Evolutionary conservation across 2,329 filamentous ascomycete genomes (phyloP).

Genomic region (Rutstroemia sp.): DNA sequence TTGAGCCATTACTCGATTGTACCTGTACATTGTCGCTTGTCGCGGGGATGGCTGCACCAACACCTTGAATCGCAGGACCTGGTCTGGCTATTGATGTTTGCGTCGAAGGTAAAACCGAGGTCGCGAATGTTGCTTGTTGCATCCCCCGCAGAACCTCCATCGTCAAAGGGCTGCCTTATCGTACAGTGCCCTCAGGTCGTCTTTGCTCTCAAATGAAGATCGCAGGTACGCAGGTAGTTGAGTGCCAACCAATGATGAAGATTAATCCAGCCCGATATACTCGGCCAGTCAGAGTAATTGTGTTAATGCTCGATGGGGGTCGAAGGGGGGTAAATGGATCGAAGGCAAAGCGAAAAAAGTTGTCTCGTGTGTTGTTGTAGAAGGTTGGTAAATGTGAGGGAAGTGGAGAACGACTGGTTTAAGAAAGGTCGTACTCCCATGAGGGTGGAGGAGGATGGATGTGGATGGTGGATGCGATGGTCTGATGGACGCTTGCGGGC

Average conservation of each 20-base stretch:
- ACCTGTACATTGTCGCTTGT: background rate
- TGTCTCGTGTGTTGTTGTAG: slow-evolving; percentile 2
- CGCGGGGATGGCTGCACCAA: background rate
- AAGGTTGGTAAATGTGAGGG: background rate
- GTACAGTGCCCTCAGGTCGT: background rate
- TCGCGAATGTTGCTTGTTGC: slow-evolving; percentile 17
- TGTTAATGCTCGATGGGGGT: background rate
- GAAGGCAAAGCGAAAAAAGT: background rate
- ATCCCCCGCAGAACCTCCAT: slow-evolving; percentile 20
- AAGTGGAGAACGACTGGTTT: background rate
- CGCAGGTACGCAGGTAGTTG: background rate
- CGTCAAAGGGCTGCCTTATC: slow-evolving; percentile 5
- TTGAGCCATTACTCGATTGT: slow-evolving; percentile 28
- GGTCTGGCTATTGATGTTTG: slow-evolving; percentile 9
- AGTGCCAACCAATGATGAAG: background rate
- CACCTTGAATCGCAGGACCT: background rate
- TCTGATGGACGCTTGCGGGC: background rate
- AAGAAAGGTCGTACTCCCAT: background rate
- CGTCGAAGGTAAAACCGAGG: slow-evolving; percentile 11
- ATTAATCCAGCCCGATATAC: slow-evolving; percentile 2
- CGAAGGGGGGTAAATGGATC: background rate
- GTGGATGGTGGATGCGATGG: background rate
- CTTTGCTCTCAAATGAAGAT: no score
- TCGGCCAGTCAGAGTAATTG: slow-evolving; percentile 7
- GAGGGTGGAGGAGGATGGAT: background rate